phyloP scores from a whole-genome alignment of 257 asterid species.

The Pogostemon cablin region DNA sequence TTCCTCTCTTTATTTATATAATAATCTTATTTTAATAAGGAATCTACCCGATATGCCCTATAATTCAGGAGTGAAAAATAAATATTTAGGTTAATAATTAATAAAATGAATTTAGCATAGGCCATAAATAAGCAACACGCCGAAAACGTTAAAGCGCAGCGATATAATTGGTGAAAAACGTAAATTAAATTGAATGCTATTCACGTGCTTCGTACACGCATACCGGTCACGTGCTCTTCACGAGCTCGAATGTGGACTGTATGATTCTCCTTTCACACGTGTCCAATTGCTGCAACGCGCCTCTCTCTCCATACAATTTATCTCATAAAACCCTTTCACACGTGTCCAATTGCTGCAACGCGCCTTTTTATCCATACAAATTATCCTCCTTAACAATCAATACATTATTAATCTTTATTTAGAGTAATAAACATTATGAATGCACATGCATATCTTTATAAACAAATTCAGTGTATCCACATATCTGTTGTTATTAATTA shows the following conservation, averaged over 20 bases:
- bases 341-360: slow-evolving; percentile 28
- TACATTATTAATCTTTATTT: too few relatives aligned
- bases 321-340: slow-evolving; percentile 17
- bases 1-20: too few relatives aligned
- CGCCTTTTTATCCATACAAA: neutral
- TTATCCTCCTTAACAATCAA: too few relatives aligned
- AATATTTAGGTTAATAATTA: neutral
- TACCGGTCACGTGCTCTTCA: slow-evolving; percentile 41
- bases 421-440: too few relatives aligned
- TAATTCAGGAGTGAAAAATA: too few relatives aligned
- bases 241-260: slow-evolving; percentile 34
- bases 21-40: too few relatives aligned
- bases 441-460: too few relatives aligned
- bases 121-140: slow-evolving; percentile 23
- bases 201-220: slow-evolving; percentile 38
- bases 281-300: slow-evolving; percentile 16
- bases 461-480: too few relatives aligned
- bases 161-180: slow-evolving; percentile 22
- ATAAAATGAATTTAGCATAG: neutral
- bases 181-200: slow-evolving; percentile 36
- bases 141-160: slow-evolving; percentile 27
- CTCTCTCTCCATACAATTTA: neutral
- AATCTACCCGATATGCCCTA: too few relatives aligned
- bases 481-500: too few relatives aligned
- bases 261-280: slow-evolving; percentile 36